Evolutionary conservation across 495 filamentous ascomycete genomes (phyloP), one percentile per base, ranked within the genome.

Genomic region (Bryoglossum gracile): DNA sequence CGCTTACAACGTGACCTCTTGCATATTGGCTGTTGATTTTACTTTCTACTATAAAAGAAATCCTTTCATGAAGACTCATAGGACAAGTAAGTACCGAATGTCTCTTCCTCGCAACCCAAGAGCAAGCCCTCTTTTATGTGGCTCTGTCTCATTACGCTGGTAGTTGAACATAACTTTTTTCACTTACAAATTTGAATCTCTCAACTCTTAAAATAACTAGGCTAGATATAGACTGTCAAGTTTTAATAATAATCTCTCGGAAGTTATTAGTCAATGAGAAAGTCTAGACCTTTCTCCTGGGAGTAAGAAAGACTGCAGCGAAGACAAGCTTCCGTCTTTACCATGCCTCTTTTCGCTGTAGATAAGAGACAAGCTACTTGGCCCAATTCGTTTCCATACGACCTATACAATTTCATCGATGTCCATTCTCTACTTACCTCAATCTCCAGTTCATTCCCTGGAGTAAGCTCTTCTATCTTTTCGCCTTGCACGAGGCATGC

Each of bases 81-180:
- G 49, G 49, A 9, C 49, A 38, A 23, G 22, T 52, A 0, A 32
- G 49, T 0, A 52, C 42, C 16, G 33, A 52, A n/a, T 52, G 49
- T 41, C 35, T 52, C 10, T 22, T 22, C 0, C 14, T 52, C 13
- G 49, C 49, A 8, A 46, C 42, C 19, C 8, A 23, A 23, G 49
- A 52, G 13, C 6, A 25, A 13, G 41, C 49, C 3, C 18, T 52
- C 9, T 52, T 46, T 22, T 30, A 46, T 33, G 25, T 46, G 2
- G 41, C 41, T 17, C 49, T 52, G 0, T 52, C 49, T 4, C 49
- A 52, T 23, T 52, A 52, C 19, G 49, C 49, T 32, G 49, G 49
- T 6, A 52, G n/a, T n/a, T n/a, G n/a, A n/a, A n/a, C n/a, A n/a
- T n/a, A n/a, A n/a, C n/a, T n/a, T n/a, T n/a, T n/a, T n/a, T n/a